phyloP scores from a whole-genome alignment of 768 basidiomycete species.

The Ephemerocybe angulata region DNA sequence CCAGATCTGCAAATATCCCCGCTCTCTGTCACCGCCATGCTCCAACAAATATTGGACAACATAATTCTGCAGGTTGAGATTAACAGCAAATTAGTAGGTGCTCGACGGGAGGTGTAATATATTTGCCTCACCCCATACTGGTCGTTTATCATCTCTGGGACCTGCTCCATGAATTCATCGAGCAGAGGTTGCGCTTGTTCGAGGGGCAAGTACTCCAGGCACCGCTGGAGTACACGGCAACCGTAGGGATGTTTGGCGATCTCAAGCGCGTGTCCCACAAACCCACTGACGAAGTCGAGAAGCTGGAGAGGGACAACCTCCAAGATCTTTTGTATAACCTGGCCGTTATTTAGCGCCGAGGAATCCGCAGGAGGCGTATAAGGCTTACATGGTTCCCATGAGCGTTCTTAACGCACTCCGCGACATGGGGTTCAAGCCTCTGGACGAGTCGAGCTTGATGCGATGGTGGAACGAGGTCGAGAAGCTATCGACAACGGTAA shows the following conservation, averaged over 20 bases:
- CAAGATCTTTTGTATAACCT: constrained; percentile 71
- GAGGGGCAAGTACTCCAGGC: constrained; percentile 79
- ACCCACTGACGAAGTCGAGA: constrained; percentile 68
- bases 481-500: background rate
- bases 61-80: constrained; percentile 70
- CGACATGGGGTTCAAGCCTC: constrained; percentile 75
- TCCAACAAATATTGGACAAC: constrained; percentile 93
- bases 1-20: constrained; percentile 57
- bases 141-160: constrained; percentile 77
- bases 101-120: background rate
- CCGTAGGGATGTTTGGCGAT: constrained; percentile 89
- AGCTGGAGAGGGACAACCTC: constrained; percentile 76
- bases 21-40: constrained; percentile 69
- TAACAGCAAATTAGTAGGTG: background rate
- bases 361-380: background rate
- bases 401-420: constrained; percentile 84
- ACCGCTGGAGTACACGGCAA: constrained; percentile 91
- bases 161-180: constrained; percentile 76
- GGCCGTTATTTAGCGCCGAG: constrained; percentile 7
- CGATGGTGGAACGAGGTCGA: constrained; percentile 36
- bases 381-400: constrained; percentile 88
- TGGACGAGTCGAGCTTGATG: constrained; percentile 73
- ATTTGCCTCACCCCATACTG: constrained; percentile 75
- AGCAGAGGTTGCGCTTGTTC: constrained; percentile 66
- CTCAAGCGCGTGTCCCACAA: constrained; percentile 75